phyloP scores from a whole-genome alignment of 257 asterid species.

The Ligustrum vulgare region DNA sequence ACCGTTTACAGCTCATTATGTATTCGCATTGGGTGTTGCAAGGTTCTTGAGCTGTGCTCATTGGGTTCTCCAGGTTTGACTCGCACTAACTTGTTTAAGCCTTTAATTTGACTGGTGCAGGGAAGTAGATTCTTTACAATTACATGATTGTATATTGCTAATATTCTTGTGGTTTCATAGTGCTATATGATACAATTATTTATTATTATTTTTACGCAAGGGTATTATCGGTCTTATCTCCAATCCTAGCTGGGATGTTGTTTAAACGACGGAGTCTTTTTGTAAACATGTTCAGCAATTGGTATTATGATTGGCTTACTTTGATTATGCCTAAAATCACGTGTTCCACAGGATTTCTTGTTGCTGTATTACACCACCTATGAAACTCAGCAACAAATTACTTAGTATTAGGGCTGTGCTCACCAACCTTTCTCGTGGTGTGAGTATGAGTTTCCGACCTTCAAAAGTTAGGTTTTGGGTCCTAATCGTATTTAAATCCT shows the following conservation, averaged over 20 bases:
- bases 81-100: not conserved
- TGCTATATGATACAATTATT: not conserved
- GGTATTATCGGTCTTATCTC: not conserved
- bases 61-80: slow-evolving; percentile 66
- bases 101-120: not conserved
- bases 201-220: no score
- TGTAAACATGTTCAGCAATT: slow-evolving; percentile 3
- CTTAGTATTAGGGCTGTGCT: not conserved
- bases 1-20: slow-evolving; percentile 69
- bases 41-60: slow-evolving; percentile 72
- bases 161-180: not conserved
- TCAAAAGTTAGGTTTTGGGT: no score
- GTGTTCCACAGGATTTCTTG: slow-evolving; percentile 11
- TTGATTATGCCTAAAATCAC: not conserved
- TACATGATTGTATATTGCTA: not conserved
- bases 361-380: not conserved
- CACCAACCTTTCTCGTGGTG: no score
- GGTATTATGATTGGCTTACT: not conserved
- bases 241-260: not conserved
- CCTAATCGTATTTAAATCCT: no score
- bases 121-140: not conserved
- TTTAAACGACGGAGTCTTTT: not conserved
- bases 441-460: no score
- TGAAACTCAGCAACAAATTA: not conserved
- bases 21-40: slow-evolving; percentile 67